Evolutionary conservation across 306 rosid genomes (phyloP).

Genomic region (Adenanthera pavonina): DNA sequence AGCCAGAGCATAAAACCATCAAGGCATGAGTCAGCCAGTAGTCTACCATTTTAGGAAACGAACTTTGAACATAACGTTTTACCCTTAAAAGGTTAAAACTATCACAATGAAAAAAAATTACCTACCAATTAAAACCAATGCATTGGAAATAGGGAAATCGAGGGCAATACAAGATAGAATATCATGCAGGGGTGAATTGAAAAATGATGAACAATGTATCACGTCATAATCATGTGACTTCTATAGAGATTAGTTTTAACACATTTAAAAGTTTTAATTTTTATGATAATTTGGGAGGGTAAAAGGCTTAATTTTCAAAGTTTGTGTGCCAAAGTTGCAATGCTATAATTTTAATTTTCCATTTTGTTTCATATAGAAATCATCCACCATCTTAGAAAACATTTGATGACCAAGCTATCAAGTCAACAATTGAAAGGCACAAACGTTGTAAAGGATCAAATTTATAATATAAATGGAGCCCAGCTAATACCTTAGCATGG

Average conservation of each 20-base stretch:
- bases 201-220: not conserved
- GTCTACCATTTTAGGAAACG: not conserved
- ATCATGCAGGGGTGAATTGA: not conserved
- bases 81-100: not conserved
- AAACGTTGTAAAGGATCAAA: not conserved
- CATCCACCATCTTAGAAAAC: not conserved
- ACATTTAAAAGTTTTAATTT: not conserved
- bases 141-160: not conserved
- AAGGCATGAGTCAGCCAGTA: no score
- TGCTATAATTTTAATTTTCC: not conserved
- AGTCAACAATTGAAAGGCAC: not conserved
- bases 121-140: not conserved
- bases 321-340: not conserved
- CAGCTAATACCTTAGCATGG: slow-evolving; percentile 19
- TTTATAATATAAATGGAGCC: not conserved
- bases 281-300: not conserved
- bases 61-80: not conserved
- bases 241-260: not conserved
- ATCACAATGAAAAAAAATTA: not conserved
- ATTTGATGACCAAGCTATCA: not conserved
- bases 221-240: not conserved
- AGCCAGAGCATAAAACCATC: not conserved
- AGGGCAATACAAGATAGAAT: not conserved
- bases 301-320: not conserved
- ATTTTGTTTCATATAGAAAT: not conserved